Conservation (phyloP, 106 monocot genomes). For the Hemerocallis citrina region DNA sequence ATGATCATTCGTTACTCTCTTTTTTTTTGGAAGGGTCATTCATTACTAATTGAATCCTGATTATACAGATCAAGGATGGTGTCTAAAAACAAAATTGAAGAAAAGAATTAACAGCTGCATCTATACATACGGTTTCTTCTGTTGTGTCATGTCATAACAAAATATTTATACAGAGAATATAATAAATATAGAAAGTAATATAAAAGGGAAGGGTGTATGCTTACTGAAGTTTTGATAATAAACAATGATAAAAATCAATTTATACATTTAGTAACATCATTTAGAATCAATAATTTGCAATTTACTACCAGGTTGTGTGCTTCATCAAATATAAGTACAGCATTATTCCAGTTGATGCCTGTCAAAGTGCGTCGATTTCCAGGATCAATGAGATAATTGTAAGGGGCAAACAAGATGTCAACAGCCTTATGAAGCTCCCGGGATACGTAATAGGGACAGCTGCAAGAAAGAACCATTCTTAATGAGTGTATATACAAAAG, state of each 20-base stretch:
- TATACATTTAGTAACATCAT: background rate
- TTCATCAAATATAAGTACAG: constrained; percentile 96
- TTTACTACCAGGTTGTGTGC: constrained; percentile 89
- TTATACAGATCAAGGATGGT: too few relatives aligned
- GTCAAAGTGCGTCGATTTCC: constrained; percentile 72
- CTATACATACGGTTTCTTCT: too few relatives aligned
- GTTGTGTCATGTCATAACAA: too few relatives aligned
- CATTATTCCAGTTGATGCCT: constrained; percentile 73
- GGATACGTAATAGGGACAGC: constrained; percentile 92
- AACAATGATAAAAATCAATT: background rate
- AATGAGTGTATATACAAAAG: background rate
- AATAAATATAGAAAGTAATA: too few relatives aligned
- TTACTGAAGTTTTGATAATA: background rate
- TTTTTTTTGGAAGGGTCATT: too few relatives aligned
- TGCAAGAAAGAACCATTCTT: constrained; percentile 24
- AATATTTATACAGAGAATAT: too few relatives aligned
- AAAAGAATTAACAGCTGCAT: too few relatives aligned
- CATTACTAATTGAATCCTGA: too few relatives aligned
- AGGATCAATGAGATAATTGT: constrained; percentile 96
- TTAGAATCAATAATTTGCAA: background rate
- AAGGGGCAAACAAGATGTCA: constrained; percentile 95
- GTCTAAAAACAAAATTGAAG: too few relatives aligned
- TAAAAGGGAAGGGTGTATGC: too few relatives aligned
- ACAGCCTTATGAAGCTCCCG: constrained; percentile 79
- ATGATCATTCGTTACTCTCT: too few relatives aligned